A percentile compares a stretch with the other conserved stretches of the same genome.
phyloP scores from a whole-genome alignment of 306 rosid species.

The Vigna mungo region DNA sequence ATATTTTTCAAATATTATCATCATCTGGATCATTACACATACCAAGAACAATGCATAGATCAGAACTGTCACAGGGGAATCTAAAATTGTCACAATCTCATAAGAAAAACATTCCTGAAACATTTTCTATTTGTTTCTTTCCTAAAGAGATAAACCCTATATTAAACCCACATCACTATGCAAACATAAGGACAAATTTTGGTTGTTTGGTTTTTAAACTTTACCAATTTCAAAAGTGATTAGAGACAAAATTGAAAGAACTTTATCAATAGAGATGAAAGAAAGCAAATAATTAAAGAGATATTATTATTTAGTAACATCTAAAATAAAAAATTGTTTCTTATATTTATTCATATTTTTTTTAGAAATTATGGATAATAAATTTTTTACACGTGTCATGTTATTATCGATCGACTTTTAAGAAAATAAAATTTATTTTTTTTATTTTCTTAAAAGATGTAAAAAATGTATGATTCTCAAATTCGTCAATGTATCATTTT shows the following conservation, averaged over 20 bases:
- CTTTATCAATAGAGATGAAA: not conserved
- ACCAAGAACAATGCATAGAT: not conserved
- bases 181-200: not conserved
- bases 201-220: no score
- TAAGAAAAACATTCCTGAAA: not conserved
- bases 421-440: no score
- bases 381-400: no score
- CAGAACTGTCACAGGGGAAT: not conserved
- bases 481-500: no score
- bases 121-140: not conserved
- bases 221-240: not conserved
- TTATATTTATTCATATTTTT: not conserved
- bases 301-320: no score
- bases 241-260: not conserved
- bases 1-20: not conserved
- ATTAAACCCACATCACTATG: not conserved
- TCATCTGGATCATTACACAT: not conserved
- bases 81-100: not conserved
- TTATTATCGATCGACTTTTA: no score
- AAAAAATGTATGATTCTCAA: no score
- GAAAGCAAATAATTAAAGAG: not conserved
- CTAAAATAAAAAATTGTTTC: no score
- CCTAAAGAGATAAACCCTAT: not conserved
- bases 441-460: no score
- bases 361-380: no score